Conservation (phyloP, 1,139 yeast species). For the Candida glucosophila region DNA sequence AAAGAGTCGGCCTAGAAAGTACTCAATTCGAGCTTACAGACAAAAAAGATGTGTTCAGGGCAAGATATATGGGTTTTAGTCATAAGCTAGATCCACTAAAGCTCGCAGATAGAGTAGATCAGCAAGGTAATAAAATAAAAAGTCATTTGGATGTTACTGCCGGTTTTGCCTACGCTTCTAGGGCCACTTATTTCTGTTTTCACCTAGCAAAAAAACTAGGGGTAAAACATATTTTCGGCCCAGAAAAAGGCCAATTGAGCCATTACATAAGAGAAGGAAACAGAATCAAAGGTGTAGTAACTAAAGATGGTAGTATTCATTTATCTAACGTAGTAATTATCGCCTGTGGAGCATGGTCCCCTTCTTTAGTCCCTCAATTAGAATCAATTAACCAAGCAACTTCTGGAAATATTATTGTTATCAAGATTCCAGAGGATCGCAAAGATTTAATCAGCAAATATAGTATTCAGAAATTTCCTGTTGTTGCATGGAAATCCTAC, state of each 20-base stretch:
- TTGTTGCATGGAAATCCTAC: slow-evolving; percentile 13
- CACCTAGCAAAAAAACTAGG: slow-evolving; percentile 16
- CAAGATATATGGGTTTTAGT: slow-evolving; percentile 6
- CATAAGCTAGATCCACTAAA: slow-evolving; percentile 1
- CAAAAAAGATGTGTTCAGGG: slow-evolving; percentile 16
- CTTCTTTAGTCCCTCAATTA: slow-evolving; percentile 20
- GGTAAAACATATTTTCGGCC: slow-evolving; percentile 9
- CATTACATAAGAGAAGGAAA: not conserved
- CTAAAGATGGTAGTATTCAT: slow-evolving; percentile 2
- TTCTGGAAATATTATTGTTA: slow-evolving; percentile 20
- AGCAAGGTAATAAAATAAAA: slow-evolving; percentile 11
- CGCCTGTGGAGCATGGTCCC: slow-evolving; percentile 33
- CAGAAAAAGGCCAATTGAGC: not conserved
- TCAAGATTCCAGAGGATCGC: slow-evolving; percentile 19
- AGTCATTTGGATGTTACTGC: slow-evolving; percentile 24
- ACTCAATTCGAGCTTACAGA: slow-evolving; percentile 15
- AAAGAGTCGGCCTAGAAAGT: slow-evolving; percentile 16
- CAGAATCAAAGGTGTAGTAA: not conserved
- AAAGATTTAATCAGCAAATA: slow-evolving; percentile 17
- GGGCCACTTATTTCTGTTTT: slow-evolving; percentile 21
- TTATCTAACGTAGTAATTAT: slow-evolving; percentile 21
- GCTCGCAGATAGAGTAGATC: slow-evolving; percentile 6
- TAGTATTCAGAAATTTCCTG: slow-evolving; percentile 15
- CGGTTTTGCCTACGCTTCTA: slow-evolving; percentile 28
- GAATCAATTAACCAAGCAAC: slow-evolving; percentile 24